Percentiles rank a stretch among this genome's conserved stretches.
phyloP scores from a whole-genome alignment of 2,329 filamentous ascomycete species.

The Nemania serpens region DNA sequence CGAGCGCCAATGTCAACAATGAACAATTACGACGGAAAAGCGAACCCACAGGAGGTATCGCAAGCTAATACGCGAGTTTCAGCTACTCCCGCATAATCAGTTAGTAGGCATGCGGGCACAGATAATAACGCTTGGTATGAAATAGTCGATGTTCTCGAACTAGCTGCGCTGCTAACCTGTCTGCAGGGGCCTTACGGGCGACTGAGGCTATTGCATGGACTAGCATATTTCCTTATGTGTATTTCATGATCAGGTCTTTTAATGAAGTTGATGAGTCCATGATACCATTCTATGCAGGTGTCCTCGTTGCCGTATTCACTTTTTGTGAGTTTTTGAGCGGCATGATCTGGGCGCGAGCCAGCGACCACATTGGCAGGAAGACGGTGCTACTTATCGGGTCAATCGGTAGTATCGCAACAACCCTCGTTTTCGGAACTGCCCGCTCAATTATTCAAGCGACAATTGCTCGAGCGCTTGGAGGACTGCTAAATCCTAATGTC shows the following conservation, averaged over 20 bases:
- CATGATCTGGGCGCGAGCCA: neutral
- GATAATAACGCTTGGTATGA: neutral
- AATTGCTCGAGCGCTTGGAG: neutral
- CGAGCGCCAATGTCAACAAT: neutral
- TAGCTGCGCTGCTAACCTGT: neutral
- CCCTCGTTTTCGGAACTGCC: too few relatives aligned
- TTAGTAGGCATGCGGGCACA: neutral
- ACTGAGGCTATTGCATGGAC: neutral
- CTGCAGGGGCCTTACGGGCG: neutral
- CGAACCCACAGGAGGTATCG: neutral
- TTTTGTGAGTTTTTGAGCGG: neutral
- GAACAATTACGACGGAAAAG: neutral
- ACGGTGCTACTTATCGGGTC: too few relatives aligned
- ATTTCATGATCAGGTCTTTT: constrained; percentile 1
- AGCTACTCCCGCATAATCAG: neutral
- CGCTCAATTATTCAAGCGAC: neutral
- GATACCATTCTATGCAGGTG: neutral
- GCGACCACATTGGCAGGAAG: neutral
- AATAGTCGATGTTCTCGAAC: neutral
- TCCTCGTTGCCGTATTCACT: neutral
- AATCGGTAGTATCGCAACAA: too few relatives aligned
- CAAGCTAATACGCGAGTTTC: neutral
- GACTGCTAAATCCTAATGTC: neutral
- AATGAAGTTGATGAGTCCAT: neutral
- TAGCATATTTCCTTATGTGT: neutral